Conservation (phyloP, 129 eudicot species). For the Pseudognaphalium luteoalbum region DNA sequence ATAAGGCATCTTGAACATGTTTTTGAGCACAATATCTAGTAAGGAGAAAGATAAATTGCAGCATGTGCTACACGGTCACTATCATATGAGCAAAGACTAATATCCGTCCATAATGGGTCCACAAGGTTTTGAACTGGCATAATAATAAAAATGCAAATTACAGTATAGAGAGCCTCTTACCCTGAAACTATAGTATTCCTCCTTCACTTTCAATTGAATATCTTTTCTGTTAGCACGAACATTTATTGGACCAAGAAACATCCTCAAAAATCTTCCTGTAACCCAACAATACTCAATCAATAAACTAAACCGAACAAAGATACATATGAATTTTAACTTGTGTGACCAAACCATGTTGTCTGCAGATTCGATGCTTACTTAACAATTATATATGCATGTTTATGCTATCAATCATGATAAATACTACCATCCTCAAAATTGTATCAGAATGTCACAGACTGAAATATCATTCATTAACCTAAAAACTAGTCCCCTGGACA, state of each 20-base stretch:
- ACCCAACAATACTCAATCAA: conserved; percentile 16
- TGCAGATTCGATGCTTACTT: not conserved
- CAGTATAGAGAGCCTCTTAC: conserved; percentile 38
- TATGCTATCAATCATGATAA: not conserved
- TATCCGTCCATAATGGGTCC: conserved; percentile 6
- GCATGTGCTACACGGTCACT: conserved; percentile 8
- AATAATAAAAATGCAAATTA: not conserved
- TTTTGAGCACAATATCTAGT: conserved; percentile 17
- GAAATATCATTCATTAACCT: conserved; percentile 9
- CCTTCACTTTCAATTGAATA: conserved; percentile 84
- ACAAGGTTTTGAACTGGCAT: not conserved
- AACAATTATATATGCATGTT: not conserved
- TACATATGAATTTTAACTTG: not conserved
- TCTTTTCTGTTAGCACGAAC: conserved; percentile 85
- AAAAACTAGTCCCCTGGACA: not conserved
- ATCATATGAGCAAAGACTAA: not conserved
- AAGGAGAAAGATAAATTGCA: conserved; percentile 1
- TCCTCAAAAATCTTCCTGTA: conserved; percentile 76
- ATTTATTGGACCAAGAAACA: conserved; percentile 91
- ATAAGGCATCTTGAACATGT: conserved; percentile 10
- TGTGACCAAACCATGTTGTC: not conserved
- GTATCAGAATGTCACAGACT: not conserved
- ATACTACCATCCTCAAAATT: not conserved
- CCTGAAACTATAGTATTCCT: conserved; percentile 86
- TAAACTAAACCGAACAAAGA: conserved; percentile 5